These are phyloP conservation scores for Poa annua DNA, from an alignment of 176 grass and related monocot species.

Conservation along the genomic window DNA sequence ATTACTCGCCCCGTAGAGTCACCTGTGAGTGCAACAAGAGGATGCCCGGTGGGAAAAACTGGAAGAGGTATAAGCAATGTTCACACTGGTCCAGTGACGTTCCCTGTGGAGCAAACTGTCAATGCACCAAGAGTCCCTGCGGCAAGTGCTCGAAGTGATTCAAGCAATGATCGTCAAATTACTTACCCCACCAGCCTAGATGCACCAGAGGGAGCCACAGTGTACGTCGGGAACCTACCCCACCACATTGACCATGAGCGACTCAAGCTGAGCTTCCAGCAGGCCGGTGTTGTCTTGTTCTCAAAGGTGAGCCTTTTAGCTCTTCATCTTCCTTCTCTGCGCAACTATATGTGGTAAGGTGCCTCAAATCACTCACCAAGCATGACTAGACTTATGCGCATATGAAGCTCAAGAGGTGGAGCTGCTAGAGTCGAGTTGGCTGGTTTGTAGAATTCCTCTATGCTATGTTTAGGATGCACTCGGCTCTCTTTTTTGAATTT, in stretches of 20 bases:
- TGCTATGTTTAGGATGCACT: not conserved
- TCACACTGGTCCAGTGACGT: not conserved
- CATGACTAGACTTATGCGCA: not conserved
- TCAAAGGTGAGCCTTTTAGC: not conserved
- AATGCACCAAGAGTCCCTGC: not conserved
- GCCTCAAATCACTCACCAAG: not conserved
- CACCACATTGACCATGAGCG: not conserved
- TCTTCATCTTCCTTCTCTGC: not conserved
- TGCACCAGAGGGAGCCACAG: not conserved
- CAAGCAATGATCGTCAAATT: slow-evolving; percentile 3
- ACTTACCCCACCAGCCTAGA: not conserved
- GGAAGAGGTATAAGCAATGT: not conserved
- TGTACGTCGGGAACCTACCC: not conserved
- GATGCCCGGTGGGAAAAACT: not conserved
- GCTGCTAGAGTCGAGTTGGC: not conserved
- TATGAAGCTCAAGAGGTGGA: not conserved
- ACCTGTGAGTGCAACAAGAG: not conserved
- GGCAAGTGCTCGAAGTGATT: not conserved
- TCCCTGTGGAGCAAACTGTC: not conserved
- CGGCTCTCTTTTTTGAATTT: not conserved
- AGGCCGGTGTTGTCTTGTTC: not conserved
- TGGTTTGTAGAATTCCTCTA: slow-evolving; percentile 1
- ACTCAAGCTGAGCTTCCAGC: slow-evolving; percentile 22
- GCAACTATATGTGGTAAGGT: not conserved
- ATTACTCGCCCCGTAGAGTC: not conserved